Conservation (phyloP, 2,329 filamentous ascomycete genomes). For the Colletotrichum sp. region DNA sequence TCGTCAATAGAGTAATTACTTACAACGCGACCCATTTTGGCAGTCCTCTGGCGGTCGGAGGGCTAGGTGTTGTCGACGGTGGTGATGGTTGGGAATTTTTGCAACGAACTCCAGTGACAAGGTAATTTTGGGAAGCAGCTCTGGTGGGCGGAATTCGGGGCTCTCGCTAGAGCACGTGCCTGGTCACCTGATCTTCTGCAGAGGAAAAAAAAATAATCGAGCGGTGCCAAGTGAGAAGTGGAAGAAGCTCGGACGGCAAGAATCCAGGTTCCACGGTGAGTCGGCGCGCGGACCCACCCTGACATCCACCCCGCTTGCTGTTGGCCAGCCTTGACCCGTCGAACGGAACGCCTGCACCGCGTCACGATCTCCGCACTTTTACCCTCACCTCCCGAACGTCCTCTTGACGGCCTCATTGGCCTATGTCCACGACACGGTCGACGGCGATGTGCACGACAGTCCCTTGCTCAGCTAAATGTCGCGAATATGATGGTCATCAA, state of each 20-base stretch:
- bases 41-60: constrained; percentile 26
- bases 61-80: constrained; percentile 23
- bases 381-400: constrained; percentile 16
- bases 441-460: not conserved
- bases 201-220: not conserved
- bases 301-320: not conserved
- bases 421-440: not conserved
- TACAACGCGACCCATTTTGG: constrained; percentile 60
- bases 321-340: constrained; percentile 1
- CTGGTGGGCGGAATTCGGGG: not conserved
- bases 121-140: constrained; percentile 1
- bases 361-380: constrained; percentile 20
- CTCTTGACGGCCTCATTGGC: not conserved
- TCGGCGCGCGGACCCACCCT: not conserved
- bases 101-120: not conserved
- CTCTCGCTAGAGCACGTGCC: constrained; percentile 12
- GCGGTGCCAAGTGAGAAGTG: not conserved
- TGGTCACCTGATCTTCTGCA: not conserved
- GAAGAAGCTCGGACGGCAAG: not conserved
- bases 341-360: not conserved
- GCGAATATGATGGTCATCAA: not conserved
- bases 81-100: constrained; percentile 17
- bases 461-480: not conserved
- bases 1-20: constrained; percentile 27
- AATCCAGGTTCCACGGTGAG: not conserved